These are phyloP conservation scores for Cryptococcus hybrid DNA, from an alignment of 1,284 basidiomycete genomes.

Conservation along the genomic window DNA sequence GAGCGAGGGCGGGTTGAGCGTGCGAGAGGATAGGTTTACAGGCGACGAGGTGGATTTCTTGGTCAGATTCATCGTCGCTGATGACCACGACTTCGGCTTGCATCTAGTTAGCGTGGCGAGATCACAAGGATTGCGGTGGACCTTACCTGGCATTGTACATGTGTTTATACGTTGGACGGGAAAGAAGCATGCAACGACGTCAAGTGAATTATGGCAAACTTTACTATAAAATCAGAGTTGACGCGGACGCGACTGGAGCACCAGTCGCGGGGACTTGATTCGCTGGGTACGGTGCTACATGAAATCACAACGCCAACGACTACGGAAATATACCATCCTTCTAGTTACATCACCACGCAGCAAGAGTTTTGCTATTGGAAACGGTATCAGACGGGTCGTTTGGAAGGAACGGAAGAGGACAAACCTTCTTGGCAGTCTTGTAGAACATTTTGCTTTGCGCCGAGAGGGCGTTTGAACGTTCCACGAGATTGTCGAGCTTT, in stretches of 20 bases:
- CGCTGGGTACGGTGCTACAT: no score
- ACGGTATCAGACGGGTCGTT: no score
- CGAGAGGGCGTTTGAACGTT: slow-evolving; percentile 87
- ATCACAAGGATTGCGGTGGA: no score
- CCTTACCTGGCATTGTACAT: no score
- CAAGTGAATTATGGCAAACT: no score
- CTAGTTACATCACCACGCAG: slow-evolving; percentile 56
- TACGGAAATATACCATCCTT: background rate
- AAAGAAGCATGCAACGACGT: no score
- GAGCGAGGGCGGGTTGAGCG: background rate
- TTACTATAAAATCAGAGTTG: no score
- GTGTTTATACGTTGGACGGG: background rate
- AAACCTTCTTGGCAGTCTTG: slow-evolving; percentile 88
- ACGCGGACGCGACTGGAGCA: no score
- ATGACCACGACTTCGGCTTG: slow-evolving; percentile 6
- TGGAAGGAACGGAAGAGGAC: background rate
- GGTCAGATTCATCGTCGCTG: slow-evolving; percentile 7
- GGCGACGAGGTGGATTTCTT: slow-evolving; percentile 9
- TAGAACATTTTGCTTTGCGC: slow-evolving; percentile 93
- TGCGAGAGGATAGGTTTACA: background rate
- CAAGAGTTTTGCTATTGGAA: slow-evolving; percentile 64
- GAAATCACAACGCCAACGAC: background rate
- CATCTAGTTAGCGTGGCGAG: no score
- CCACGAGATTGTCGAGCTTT: slow-evolving; percentile 95
- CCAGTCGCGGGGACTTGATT: no score